A percentile compares a stretch with the other conserved stretches of the same genome.
Conservation (phyloP, 108 stramenopile genomes). For the Skeletonema tropicum region DNA sequence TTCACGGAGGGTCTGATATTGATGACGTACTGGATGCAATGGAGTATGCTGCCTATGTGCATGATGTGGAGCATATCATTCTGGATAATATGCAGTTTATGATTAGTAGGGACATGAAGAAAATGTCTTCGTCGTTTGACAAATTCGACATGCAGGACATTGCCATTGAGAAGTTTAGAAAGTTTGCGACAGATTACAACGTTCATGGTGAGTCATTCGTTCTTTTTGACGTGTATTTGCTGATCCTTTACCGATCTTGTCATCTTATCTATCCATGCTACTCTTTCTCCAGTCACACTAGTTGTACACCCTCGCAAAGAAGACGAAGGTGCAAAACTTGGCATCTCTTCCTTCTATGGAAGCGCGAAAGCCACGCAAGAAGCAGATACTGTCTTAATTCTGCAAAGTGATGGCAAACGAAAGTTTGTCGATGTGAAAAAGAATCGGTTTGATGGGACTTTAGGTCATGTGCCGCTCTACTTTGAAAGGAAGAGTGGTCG, state of each 20-base stretch:
- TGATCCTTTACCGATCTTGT: not conserved
- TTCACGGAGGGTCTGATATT: slow-evolving; percentile 94
- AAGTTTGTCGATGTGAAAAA: slow-evolving; percentile 97
- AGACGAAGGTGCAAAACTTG: slow-evolving; percentile 77
- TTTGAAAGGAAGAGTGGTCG: slow-evolving; percentile 82
- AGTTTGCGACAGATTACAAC: slow-evolving; percentile 95
- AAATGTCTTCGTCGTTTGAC: slow-evolving; percentile 52
- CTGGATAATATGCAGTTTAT: slow-evolving; percentile 99
- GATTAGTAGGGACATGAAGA: slow-evolving; percentile 71
- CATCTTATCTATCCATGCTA: not conserved
- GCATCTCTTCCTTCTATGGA: slow-evolving; percentile 91
- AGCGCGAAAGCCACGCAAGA: slow-evolving; percentile 99
- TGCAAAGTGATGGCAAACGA: slow-evolving; percentile 85
- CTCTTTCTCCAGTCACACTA: slow-evolving; percentile 64
- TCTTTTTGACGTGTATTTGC: too few species aligned
- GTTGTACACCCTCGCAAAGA: slow-evolving; percentile 99
- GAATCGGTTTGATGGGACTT: slow-evolving; percentile 96
- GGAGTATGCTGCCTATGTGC: slow-evolving; percentile 94
- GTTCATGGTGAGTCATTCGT: slow-evolving; percentile 67
- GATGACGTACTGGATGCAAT: slow-evolving; percentile 96
- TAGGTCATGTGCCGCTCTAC: slow-evolving; percentile 80
- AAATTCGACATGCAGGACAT: slow-evolving; percentile 94
- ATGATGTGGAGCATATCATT: slow-evolving; percentile 92
- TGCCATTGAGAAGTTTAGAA: slow-evolving; percentile 95
- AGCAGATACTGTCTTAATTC: slow-evolving; percentile 97